Evolutionary conservation across 257 asterid genomes (phyloP), one percentile per base, ranked within the genome.

Genomic region (Gentiana macrophylla): DNA sequence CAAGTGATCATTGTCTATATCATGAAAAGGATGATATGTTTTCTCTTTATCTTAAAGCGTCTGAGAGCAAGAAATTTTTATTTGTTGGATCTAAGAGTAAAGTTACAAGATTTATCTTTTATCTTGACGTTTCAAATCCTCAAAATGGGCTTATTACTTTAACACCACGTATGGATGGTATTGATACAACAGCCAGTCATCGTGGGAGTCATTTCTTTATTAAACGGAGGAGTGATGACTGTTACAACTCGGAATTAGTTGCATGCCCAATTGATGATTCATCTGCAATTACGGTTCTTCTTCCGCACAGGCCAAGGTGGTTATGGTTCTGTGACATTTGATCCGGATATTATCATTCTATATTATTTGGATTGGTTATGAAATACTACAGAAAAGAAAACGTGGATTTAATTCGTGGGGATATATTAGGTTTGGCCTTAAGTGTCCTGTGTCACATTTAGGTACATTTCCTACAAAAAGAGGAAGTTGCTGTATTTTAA

Each of bases 281-380:
- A 74, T 79, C 88, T 59, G 78, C 73, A 41, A 73, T 79, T 43
- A 74, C 67, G 53, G 67, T 84, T 66, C 66, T 91, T 54, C 94
- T 91, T 73, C 93, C 94, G 45, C 98, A 91, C 66, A 74, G 92
- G 47, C 83, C 94, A 62, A 84, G 96, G 98, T 91, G 81, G 73
- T 62, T 15, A 15, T 36, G 11, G 44, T 37, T 37, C 13, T 52
- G 24, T 4, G 44, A 38, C 4, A 38, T 5, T 38, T 4, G 8
- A 5, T 38, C 2, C 8, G 44, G 7, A 8, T 38, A 8, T 38
- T 4, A 38, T 38, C 44, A 38, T 38, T 38, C 44, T 1, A 8
- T 4, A 1, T 2, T 51, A 9, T 51, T 34, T n/a, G 35, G n/a
- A 46, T n/a, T 57, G 58, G 37, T 12, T 64, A 13, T 51, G 12